A percentile compares a stretch with the other conserved stretches of the same genome.
These are phyloP conservation scores for Neurospora terricola DNA, from an alignment of 495 filamentous ascomycete species.

Conservation along the genomic window DNA sequence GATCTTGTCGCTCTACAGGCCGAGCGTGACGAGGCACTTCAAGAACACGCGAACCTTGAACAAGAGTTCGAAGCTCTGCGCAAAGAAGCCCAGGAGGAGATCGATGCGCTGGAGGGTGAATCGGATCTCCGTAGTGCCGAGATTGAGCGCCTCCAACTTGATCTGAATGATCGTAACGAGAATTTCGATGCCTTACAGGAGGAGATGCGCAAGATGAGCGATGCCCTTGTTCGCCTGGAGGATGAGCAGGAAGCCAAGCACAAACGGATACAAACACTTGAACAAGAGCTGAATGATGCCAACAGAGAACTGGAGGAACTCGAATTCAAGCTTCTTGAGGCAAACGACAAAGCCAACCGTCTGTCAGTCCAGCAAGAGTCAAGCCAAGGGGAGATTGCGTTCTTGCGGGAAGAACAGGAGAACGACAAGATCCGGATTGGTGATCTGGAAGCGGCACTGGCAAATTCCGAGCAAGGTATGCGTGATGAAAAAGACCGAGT, in stretches of 20 bases:
- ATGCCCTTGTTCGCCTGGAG: slow-evolving; percentile 73
- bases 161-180: slow-evolving; percentile 63
- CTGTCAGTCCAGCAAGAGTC: slow-evolving; percentile 87
- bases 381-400: slow-evolving; percentile 83
- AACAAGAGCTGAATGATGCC: slow-evolving; percentile 63
- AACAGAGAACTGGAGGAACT: slow-evolving; percentile 69
- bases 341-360: slow-evolving; percentile 75
- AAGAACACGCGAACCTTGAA: slow-evolving; percentile 69
- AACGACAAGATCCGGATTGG: slow-evolving; percentile 97
- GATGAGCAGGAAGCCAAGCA: slow-evolving; percentile 66
- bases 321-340: slow-evolving; percentile 64
- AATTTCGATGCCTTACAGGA: slow-evolving; percentile 76
- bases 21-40: slow-evolving; percentile 79
- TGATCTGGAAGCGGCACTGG: slow-evolving; percentile 72
- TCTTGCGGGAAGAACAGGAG: slow-evolving; percentile 95
- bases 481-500: slow-evolving; percentile 73
- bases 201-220: slow-evolving; percentile 84
- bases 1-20: slow-evolving; percentile 73
- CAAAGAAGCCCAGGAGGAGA: slow-evolving; percentile 72
- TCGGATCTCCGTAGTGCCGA: slow-evolving; percentile 64
- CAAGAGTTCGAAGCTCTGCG: slow-evolving; percentile 67
- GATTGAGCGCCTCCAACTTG: slow-evolving; percentile 56
- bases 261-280: slow-evolving; percentile 55
- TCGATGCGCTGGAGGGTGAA: slow-evolving; percentile 74
- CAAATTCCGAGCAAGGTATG: slow-evolving; percentile 59